Conservation (phyloP, 2,329 filamentous ascomycete genomes). For the Paecilomyces dactylethromorphus region DNA sequence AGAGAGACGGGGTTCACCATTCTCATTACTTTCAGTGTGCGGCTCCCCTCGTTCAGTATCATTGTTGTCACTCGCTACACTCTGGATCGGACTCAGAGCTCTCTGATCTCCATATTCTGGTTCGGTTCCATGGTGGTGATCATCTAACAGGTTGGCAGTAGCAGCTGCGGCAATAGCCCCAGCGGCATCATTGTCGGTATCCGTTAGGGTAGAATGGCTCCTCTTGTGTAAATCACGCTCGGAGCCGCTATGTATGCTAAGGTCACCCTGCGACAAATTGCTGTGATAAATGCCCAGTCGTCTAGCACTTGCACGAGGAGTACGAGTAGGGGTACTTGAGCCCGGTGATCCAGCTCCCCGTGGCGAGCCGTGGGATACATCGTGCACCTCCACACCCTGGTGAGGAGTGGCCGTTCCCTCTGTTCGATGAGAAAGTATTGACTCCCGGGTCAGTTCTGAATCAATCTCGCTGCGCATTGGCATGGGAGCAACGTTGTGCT, state of each 20-base stretch:
- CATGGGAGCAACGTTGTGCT: conserved; percentile 67
- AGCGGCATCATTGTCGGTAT: conserved; percentile 23
- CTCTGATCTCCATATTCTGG: conserved; percentile 53
- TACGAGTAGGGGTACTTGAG: conserved; percentile 56
- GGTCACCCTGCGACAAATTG: conserved; percentile 47
- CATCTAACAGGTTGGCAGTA: conserved; percentile 28
- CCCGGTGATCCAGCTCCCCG: conserved; percentile 50
- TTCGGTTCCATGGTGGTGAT: conserved; percentile 43
- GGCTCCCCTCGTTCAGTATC: conserved; percentile 56
- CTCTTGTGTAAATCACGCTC: conserved; percentile 41
- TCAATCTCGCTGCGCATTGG: conserved; percentile 80
- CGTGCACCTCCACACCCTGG: conserved; percentile 54
- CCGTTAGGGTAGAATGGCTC: conserved; percentile 21
- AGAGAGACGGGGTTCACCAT: conserved; percentile 43
- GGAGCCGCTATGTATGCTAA: conserved; percentile 39
- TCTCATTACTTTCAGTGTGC: conserved; percentile 58
- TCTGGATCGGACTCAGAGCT: conserved; percentile 81
- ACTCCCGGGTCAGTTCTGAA: conserved; percentile 81
- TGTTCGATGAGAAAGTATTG: conserved; percentile 75
- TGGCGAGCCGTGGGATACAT: conserved; percentile 55
- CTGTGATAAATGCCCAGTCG: conserved; percentile 60
- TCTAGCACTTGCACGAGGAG: conserved; percentile 31
- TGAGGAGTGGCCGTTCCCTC: conserved; percentile 65
- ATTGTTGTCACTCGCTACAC: conserved; percentile 79
- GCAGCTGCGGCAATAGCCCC: conserved; percentile 35